Evolutionary conservation across 2,329 filamentous ascomycete species (phyloP).

Genomic region (Diaporthe eres): DNA sequence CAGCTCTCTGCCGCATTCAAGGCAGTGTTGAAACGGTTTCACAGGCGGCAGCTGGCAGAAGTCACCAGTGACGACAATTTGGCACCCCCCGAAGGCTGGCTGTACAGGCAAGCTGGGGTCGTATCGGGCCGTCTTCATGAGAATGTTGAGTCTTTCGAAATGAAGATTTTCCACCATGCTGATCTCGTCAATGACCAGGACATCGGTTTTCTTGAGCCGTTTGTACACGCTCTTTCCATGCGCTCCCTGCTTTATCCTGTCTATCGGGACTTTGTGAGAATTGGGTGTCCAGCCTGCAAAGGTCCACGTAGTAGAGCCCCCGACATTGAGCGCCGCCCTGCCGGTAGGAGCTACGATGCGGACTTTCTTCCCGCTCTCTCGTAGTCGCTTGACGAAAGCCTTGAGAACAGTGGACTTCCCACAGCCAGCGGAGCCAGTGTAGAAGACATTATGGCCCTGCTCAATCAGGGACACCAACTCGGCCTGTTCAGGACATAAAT

Average conservation of each 20-base stretch:
- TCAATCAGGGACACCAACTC: constrained; percentile 65
- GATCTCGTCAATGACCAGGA: constrained; percentile 76
- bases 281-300: constrained; percentile 70
- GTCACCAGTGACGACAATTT: constrained; percentile 71
- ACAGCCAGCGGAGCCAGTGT: constrained; percentile 73
- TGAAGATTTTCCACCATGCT: constrained; percentile 73
- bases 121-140: constrained; percentile 58
- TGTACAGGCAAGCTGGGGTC: constrained; percentile 20
- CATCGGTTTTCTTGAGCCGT: constrained; percentile 61
- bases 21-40: constrained; percentile 67
- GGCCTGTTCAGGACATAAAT: constrained; percentile 62
- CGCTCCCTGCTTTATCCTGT: constrained; percentile 50
- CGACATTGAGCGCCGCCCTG: constrained; percentile 69
- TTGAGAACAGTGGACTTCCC: constrained; percentile 71
- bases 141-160: constrained; percentile 64
- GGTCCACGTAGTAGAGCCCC: constrained; percentile 68
- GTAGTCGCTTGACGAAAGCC: constrained; percentile 59
- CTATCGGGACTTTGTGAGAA: constrained; percentile 57
- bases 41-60: constrained; percentile 74
- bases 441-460: constrained; percentile 71
- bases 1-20: constrained; percentile 60
- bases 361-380: constrained; percentile 54
- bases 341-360: constrained; percentile 72
- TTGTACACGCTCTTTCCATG: constrained; percentile 51
- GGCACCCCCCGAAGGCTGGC: constrained; percentile 61